A percentile compares a stretch with the other conserved stretches of the same genome.
Conservation (phyloP, 192 early-diverging fungal species). For the Coemansia asiatica region DNA sequence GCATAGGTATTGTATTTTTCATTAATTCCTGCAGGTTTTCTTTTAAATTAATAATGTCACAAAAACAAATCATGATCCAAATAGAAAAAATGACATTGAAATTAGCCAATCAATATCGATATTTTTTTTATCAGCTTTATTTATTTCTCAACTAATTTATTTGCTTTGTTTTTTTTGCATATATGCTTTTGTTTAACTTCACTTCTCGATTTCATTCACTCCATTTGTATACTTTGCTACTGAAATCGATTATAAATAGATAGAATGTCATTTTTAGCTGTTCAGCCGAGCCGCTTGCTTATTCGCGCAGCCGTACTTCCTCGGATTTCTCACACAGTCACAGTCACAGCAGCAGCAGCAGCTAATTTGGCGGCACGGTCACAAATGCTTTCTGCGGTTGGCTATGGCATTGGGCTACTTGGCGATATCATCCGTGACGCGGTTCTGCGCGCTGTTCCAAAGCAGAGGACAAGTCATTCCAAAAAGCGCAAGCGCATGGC, state of each 20-base stretch:
- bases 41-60: too few relatives aligned
- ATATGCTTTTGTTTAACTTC: conserved; percentile 3
- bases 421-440: conserved; percentile 57
- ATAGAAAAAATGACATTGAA: too few relatives aligned
- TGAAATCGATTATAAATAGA: neutral
- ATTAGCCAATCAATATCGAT: too few relatives aligned
- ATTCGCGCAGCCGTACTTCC: conserved; percentile 22
- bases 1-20: too few relatives aligned
- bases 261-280: conserved; percentile 20
- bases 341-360: neutral
- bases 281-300: conserved; percentile 26
- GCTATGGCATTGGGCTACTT: conserved; percentile 32
- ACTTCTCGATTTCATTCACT: too few relatives aligned
- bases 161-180: neutral
- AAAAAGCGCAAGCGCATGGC: conserved; percentile 85
- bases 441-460: conserved; percentile 82
- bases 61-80: too few relatives aligned
- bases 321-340: conserved; percentile 16
- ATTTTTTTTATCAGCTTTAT: too few relatives aligned
- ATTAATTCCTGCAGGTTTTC: too few relatives aligned
- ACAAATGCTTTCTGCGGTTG: conserved; percentile 18
- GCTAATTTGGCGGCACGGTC: conserved; percentile 15
- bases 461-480: conserved; percentile 89
- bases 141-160: too few relatives aligned
- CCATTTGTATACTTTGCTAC: neutral